phyloP scores from a whole-genome alignment of 2,329 filamentous ascomycete species.

The Stagonosporopsis tanaceti region DNA sequence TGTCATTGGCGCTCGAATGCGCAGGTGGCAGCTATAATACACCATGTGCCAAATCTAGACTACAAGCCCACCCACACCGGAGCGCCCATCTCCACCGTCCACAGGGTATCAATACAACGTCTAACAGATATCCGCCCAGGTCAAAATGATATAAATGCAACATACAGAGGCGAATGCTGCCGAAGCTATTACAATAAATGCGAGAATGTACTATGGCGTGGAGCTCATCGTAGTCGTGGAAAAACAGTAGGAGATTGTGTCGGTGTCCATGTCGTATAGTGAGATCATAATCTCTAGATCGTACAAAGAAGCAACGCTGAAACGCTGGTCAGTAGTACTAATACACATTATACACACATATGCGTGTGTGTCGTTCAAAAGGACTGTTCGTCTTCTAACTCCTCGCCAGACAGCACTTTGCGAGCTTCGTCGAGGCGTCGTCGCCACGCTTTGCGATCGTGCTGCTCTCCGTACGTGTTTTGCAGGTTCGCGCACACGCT shows the following conservation, averaged over 20 bases:
- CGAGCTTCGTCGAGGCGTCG: conserved; percentile 78
- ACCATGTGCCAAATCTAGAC: conserved; percentile 8
- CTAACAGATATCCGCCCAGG: conserved; percentile 18
- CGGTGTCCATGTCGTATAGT: conserved; percentile 10
- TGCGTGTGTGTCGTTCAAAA: conserved; percentile 25
- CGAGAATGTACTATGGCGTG: conserved; percentile 14
- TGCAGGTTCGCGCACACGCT: conserved; percentile 62
- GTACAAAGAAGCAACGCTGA: conserved; percentile 20
- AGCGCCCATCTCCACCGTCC: conserved; percentile 33
- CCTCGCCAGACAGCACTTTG: conserved; percentile 73
- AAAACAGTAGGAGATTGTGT: conserved; percentile 11
- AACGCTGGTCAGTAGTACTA: conserved; percentile 19
- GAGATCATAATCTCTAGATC: conserved; percentile 18
- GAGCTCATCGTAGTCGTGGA: conserved; percentile 21
- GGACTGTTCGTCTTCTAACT: conserved; percentile 47
- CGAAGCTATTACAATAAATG: conserved; percentile 12
- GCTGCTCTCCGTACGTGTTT: conserved; percentile 55
- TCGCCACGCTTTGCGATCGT: conserved; percentile 71
- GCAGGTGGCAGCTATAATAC: conserved; percentile 21
- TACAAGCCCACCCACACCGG: conserved; percentile 29
- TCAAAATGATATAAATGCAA: conserved; percentile 9
- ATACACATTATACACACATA: conserved; percentile 42
- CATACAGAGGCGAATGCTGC: conserved; percentile 10
- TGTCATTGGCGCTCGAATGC: conserved; percentile 15
- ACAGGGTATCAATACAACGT: conserved; percentile 45